phyloP scores from a whole-genome alignment of 2,329 filamentous ascomycete genomes.

The Apiospora marii region DNA sequence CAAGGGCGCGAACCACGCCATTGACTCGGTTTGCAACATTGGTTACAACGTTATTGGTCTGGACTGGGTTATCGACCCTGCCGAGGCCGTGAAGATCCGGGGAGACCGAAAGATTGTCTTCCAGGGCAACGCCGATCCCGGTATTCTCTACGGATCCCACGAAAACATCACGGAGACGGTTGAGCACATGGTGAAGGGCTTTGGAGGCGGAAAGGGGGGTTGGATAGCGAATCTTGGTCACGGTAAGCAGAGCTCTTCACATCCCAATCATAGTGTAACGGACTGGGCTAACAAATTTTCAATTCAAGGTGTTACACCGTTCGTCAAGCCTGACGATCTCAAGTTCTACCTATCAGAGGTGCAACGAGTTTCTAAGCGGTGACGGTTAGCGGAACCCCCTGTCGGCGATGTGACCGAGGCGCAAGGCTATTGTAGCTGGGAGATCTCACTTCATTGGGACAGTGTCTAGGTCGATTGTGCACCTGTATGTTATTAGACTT shows the following conservation, averaged over 20 bases:
- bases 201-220: conserved; percentile 77
- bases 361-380: conserved; percentile 69
- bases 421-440: neutral
- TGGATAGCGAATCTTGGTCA: conserved; percentile 99
- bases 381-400: conserved; percentile 22
- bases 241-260: conserved; percentile 62
- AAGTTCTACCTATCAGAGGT: conserved; percentile 95
- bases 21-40: conserved; percentile 85
- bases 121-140: conserved; percentile 96
- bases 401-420: neutral
- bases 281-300: conserved; percentile 2
- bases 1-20: conserved; percentile 95
- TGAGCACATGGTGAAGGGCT: conserved; percentile 86
- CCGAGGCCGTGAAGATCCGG: conserved; percentile 81
- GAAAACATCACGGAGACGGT: conserved; percentile 84
- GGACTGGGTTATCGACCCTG: conserved; percentile 93
- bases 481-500: conserved; percentile 24
- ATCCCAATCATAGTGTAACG: neutral
- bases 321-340: conserved; percentile 91
- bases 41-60: conserved; percentile 94
- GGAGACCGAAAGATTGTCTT: conserved; percentile 77
- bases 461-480: conserved; percentile 26
- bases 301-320: conserved; percentile 83
- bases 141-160: conserved; percentile 85
- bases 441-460: conserved; percentile 13